Conservation (phyloP, 257 asterid genomes). For the Nicotiana attenuata region DNA sequence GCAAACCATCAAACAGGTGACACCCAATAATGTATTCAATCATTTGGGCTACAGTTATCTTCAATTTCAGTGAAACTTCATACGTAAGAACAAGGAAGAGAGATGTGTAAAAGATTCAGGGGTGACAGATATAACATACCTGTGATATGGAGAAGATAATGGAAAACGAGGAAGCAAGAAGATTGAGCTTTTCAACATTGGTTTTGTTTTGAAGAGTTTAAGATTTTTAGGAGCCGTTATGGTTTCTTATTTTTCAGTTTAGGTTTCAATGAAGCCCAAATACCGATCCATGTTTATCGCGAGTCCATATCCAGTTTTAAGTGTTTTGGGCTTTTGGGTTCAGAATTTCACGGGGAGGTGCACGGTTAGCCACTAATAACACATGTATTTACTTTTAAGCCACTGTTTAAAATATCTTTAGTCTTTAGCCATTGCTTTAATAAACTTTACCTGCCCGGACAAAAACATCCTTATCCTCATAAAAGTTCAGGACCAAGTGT, state of each 20-base stretch:
- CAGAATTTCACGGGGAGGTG: not conserved
- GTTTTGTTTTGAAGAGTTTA: not conserved
- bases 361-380: too few species aligned
- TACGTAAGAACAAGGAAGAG: not conserved
- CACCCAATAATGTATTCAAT: not conserved
- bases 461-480: too few species aligned
- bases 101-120: not conserved
- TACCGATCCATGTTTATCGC: not conserved
- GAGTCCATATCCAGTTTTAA: not conserved
- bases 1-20: conserved; percentile 6
- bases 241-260: not conserved
- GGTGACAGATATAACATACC: conserved; percentile 26
- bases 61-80: not conserved
- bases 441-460: too few species aligned
- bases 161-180: conserved; percentile 32
- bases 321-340: not conserved
- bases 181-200: conserved; percentile 39
- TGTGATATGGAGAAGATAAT: conserved; percentile 7
- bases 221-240: not conserved
- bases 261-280: conserved; percentile 5
- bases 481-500: too few species aligned
- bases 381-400: too few species aligned
- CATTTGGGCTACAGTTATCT: not conserved
- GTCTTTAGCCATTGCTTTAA: too few species aligned
- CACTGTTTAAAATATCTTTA: too few species aligned